These are phyloP conservation scores for Ustilago vetiveriae DNA, from an alignment of 1,284 basidiomycete species.

Conservation along the genomic window DNA sequence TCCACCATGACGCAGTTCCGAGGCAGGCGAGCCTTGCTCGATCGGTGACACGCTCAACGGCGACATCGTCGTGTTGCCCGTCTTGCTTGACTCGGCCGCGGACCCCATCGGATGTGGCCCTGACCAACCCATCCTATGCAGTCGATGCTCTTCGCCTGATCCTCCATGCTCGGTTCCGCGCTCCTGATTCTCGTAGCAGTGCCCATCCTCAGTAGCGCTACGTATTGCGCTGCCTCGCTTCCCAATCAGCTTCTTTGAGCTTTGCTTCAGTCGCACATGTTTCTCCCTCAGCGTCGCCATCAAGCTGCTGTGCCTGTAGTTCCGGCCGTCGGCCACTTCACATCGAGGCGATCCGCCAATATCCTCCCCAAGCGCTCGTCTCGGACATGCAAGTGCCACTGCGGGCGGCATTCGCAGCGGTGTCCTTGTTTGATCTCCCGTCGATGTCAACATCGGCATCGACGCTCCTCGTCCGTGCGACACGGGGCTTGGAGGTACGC, in stretches of 20 bases:
- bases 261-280: constrained; percentile 31
- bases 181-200: background rate
- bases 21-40: background rate
- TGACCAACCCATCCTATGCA: constrained; percentile 1
- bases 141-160: background rate
- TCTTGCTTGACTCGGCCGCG: background rate
- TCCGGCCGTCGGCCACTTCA: background rate
- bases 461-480: constrained; percentile 22
- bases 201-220: background rate
- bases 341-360: constrained; percentile 23
- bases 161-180: background rate
- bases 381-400: background rate
- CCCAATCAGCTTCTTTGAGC: constrained; percentile 30
- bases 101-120: background rate
- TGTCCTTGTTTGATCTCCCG: background rate
- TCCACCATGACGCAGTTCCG: background rate
- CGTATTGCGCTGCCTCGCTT: constrained; percentile 8
- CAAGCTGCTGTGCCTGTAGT: constrained; percentile 16
- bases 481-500: constrained; percentile 17
- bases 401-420: background rate
- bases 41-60: background rate
- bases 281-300: constrained; percentile 42
- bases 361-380: background rate
- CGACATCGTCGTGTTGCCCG: background rate
- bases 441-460: constrained; percentile 9